A percentile compares a stretch with the other conserved stretches of the same genome.
Evolutionary conservation across 129 eudicot genomes (phyloP).

Genomic region (Arctium minus): DNA sequence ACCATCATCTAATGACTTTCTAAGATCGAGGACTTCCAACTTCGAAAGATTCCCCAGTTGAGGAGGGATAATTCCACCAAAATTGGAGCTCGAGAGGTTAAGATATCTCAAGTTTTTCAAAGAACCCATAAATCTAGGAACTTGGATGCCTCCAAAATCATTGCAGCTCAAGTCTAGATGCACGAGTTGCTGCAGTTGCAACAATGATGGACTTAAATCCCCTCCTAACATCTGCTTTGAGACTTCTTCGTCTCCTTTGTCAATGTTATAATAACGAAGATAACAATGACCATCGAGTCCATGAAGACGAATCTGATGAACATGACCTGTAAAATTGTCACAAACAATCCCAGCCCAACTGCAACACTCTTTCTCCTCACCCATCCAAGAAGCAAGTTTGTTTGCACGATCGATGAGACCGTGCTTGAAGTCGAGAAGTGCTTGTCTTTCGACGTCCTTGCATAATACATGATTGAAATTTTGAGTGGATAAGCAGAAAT

Average conservation of each 20-base stretch:
- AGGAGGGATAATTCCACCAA: not conserved
- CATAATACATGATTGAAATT: not conserved
- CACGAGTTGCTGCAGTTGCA: not conserved
- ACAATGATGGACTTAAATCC: not conserved
- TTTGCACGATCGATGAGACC: not conserved
- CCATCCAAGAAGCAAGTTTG: constrained; percentile 13
- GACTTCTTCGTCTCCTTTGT: too few species aligned
- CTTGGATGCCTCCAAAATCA: not conserved
- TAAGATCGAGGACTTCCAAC: not conserved
- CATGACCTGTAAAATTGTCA: constrained; percentile 24
- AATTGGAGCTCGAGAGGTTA: not conserved
- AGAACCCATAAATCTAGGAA: not conserved
- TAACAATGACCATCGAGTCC: not conserved
- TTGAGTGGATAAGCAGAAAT: not conserved
- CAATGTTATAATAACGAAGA: too few species aligned
- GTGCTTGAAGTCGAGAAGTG: constrained; percentile 10
- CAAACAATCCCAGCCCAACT: constrained; percentile 22
- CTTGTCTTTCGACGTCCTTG: not conserved
- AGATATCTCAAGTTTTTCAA: not conserved
- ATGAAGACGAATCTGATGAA: constrained; percentile 21
- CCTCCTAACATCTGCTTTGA: constrained; percentile 2
- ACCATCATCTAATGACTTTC: not conserved
- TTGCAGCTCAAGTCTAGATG: constrained; percentile 13
- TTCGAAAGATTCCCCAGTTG: not conserved
- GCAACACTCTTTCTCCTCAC: not conserved